Evolutionary conservation across 495 filamentous ascomycete genomes (phyloP).

Genomic region (Hypoxylon fuscum): DNA sequence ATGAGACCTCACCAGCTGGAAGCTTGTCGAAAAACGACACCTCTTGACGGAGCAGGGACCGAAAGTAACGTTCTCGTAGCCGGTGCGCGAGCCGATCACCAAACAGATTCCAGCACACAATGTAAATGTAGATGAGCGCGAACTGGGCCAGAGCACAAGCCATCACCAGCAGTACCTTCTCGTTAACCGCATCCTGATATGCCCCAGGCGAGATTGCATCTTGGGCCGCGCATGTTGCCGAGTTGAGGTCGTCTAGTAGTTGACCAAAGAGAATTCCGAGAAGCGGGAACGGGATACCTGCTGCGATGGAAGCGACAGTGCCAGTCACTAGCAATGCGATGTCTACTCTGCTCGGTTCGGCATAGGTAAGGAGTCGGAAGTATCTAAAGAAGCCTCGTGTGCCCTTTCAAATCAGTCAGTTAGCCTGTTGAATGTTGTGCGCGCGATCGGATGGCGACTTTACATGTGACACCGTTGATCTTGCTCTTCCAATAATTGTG

Average conservation of each 20-base stretch:
- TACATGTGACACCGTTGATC: slow-evolving; percentile 26
- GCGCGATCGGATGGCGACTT: slow-evolving; percentile 1
- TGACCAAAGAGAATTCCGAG: slow-evolving; percentile 75
- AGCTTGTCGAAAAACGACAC: slow-evolving; percentile 68
- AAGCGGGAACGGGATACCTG: slow-evolving; percentile 73
- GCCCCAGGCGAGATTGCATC: slow-evolving; percentile 26
- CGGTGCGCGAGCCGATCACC: slow-evolving; percentile 70
- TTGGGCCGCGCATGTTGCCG: slow-evolving; percentile 57
- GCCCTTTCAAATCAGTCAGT: slow-evolving; percentile 11
- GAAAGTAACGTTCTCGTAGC: slow-evolving; percentile 67
- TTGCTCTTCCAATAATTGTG: slow-evolving; percentile 5
- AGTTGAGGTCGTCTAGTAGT: slow-evolving; percentile 72
- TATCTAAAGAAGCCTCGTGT: slow-evolving; percentile 43
- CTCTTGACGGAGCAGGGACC: slow-evolving; percentile 66
- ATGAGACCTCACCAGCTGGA: slow-evolving; percentile 68
- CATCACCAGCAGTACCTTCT: slow-evolving; percentile 68
- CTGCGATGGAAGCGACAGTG: slow-evolving; percentile 62
- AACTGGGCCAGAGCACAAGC: slow-evolving; percentile 72
- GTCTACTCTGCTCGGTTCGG: slow-evolving; percentile 54
- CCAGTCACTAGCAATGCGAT: slow-evolving; percentile 60
- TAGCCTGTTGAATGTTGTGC: slow-evolving; percentile 4
- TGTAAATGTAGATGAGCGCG: slow-evolving; percentile 65
- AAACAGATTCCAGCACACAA: slow-evolving; percentile 67
- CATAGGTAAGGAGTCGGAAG: slow-evolving; percentile 48
- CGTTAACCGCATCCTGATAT: slow-evolving; percentile 58